Conservation (phyloP, 2,329 filamentous ascomycete genomes). For the Aureobasidium leucospermi region DNA sequence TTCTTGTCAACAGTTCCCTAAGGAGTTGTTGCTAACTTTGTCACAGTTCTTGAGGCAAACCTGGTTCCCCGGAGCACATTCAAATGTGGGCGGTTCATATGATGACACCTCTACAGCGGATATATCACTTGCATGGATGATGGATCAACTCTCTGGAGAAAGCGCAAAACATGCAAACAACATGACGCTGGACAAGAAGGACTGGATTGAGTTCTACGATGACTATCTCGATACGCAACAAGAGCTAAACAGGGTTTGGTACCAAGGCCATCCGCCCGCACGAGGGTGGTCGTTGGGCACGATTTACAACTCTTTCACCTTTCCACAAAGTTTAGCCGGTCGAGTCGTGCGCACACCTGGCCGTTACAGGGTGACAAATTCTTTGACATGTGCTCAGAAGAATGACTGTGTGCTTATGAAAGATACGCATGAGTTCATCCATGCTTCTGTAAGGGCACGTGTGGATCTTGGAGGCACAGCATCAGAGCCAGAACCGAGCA, state of each 20-base stretch:
- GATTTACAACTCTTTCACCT: conserved; percentile 28
- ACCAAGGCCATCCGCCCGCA: conserved; percentile 18
- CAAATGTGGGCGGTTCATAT: conserved; percentile 44
- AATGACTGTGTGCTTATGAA: conserved; percentile 17
- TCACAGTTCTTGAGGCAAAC: conserved; percentile 40
- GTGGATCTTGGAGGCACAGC: conserved; percentile 27
- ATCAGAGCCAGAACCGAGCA: conserved; percentile 16
- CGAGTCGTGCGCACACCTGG: conserved; percentile 24
- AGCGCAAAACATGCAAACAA: conserved; percentile 6
- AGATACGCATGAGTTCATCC: conserved; percentile 29
- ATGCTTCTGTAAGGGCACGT: conserved; percentile 28
- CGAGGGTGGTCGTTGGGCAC: conserved; percentile 27
- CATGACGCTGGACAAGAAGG: conserved; percentile 9
- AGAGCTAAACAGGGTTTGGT: conserved; percentile 19
- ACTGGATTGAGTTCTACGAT: conserved; percentile 31
- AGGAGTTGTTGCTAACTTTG: background rate
- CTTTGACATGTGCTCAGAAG: conserved; percentile 20
- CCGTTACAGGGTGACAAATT: conserved; percentile 25
- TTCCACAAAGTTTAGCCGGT: conserved; percentile 27
- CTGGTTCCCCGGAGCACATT: conserved; percentile 50
- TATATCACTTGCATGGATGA: conserved; percentile 37
- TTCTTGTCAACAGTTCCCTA: background rate
- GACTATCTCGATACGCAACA: conserved; percentile 22
- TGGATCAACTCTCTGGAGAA: conserved; percentile 30
- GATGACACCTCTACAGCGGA: conserved; percentile 28